Evolutionary conservation across 2,329 filamentous ascomycete genomes (phyloP).

Genomic region (Alternaria panax): DNA sequence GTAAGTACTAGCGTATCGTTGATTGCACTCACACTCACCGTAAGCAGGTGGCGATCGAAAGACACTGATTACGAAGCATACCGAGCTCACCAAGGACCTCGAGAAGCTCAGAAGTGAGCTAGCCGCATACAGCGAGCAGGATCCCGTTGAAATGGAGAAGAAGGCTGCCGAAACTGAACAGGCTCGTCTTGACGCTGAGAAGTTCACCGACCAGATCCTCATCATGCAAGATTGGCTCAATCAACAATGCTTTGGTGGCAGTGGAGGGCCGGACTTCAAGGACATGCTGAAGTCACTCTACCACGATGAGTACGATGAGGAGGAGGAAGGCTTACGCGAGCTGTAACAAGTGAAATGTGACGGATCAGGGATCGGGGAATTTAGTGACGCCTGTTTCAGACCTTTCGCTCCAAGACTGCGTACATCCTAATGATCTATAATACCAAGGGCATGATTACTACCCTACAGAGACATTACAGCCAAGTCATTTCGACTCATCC

Average conservation of each 20-base stretch:
- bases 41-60: slow-evolving; percentile 44
- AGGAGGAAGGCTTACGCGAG: slow-evolving; percentile 60
- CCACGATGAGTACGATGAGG: slow-evolving; percentile 62
- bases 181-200: slow-evolving; percentile 44
- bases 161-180: slow-evolving; percentile 45
- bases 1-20: slow-evolving; percentile 20
- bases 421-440: neutral
- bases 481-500: slow-evolving; percentile 39
- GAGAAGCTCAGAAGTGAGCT: slow-evolving; percentile 52
- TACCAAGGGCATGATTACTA: neutral
- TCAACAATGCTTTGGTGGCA: slow-evolving; percentile 46
- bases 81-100: slow-evolving; percentile 47
- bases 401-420: neutral
- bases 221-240: slow-evolving; percentile 57
- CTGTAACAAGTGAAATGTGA: slow-evolving; percentile 21
- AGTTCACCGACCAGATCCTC: slow-evolving; percentile 55
- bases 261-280: slow-evolving; percentile 49
- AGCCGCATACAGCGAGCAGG: slow-evolving; percentile 55
- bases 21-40: neutral
- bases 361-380: neutral
- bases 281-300: slow-evolving; percentile 57
- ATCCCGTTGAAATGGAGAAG: slow-evolving; percentile 55
- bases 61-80: slow-evolving; percentile 48
- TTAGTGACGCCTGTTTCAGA: neutral
- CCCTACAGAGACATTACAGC: neutral